Evolutionary conservation across 768 basidiomycete genomes (phyloP).

Genomic region (Mycena sanguinolenta): DNA sequence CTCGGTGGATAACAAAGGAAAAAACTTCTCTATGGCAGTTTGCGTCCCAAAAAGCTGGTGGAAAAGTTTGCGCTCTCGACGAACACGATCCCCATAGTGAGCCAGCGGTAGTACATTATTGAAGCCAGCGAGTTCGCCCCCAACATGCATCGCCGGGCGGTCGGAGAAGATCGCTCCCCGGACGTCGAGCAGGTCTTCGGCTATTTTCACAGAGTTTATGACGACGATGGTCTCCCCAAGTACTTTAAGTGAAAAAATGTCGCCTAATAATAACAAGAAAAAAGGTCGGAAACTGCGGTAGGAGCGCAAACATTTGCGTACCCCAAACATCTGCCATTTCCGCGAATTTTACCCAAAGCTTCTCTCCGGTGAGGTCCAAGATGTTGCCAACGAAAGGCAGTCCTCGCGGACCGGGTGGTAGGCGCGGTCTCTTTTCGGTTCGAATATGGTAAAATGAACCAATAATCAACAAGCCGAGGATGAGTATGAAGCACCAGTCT

Average conservation of each 20-base stretch:
- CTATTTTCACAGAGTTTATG: constrained; percentile 56
- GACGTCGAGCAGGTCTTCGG: constrained; percentile 65
- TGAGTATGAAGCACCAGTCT: not conserved
- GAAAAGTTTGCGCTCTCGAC: constrained; percentile 19
- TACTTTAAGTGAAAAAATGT: constrained; percentile 49
- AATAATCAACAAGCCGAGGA: not conserved
- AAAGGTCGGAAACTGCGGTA: not conserved
- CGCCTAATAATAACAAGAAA: constrained; percentile 43
- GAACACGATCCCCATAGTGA: constrained; percentile 23
- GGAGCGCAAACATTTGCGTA: not conserved
- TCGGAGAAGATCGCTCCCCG: constrained; percentile 68
- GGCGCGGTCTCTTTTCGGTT: not conserved
- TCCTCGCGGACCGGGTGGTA: not conserved
- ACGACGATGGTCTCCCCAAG: constrained; percentile 62
- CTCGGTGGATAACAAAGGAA: constrained; percentile 19
- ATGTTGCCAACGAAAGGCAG: not conserved
- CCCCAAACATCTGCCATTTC: not conserved
- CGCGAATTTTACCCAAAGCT: not conserved
- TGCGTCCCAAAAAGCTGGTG: constrained; percentile 29
- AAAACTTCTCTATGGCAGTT: constrained; percentile 8
- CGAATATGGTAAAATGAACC: not conserved
- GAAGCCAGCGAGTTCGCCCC: constrained; percentile 48
- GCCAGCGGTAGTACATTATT: constrained; percentile 25
- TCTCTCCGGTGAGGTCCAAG: not conserved
- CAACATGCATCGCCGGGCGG: constrained; percentile 59